Evolutionary conservation across 352 stramenopile species (phyloP).

Genomic region (Phytophthora idaei): DNA sequence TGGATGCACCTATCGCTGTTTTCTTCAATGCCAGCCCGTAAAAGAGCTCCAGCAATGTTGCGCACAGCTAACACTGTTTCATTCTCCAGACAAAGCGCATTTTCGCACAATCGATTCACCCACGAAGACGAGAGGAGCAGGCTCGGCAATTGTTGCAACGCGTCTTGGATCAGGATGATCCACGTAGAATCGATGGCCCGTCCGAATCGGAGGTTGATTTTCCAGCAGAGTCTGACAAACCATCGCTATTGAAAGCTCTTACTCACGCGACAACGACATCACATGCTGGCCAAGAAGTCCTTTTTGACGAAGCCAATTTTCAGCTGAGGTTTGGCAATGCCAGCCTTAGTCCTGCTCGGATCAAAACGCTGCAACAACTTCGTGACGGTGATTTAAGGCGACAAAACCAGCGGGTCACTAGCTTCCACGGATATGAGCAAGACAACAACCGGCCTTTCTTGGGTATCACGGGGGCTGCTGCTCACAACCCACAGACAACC

Average conservation of each 20-base stretch:
- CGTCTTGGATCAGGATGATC: slow-evolving; percentile 27
- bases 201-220: neutral
- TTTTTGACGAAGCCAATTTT: slow-evolving; percentile 17
- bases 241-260: slow-evolving; percentile 18
- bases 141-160: slow-evolving; percentile 42
- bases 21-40: too few species aligned
- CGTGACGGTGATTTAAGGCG: slow-evolving; percentile 15
- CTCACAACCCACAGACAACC: slow-evolving; percentile 35
- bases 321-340: slow-evolving; percentile 19
- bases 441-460: slow-evolving; percentile 19
- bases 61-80: neutral
- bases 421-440: slow-evolving; percentile 36
- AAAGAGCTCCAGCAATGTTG: too few species aligned
- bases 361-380: slow-evolving; percentile 13
- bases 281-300: slow-evolving; percentile 10
- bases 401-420: slow-evolving; percentile 19
- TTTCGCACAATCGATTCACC: slow-evolving; percentile 27
- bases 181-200: slow-evolving; percentile 3
- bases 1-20: too few species aligned
- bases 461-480: slow-evolving; percentile 31
- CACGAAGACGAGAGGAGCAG: slow-evolving; percentile 44
- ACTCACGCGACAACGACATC: slow-evolving; percentile 3
- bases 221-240: neutral
- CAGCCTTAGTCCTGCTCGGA: slow-evolving; percentile 8
- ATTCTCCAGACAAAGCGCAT: slow-evolving; percentile 12